Base-by-base conservation (phyloP, 495 filamentous ascomycete species). In the Talaromyces nanjingensis region DNA sequence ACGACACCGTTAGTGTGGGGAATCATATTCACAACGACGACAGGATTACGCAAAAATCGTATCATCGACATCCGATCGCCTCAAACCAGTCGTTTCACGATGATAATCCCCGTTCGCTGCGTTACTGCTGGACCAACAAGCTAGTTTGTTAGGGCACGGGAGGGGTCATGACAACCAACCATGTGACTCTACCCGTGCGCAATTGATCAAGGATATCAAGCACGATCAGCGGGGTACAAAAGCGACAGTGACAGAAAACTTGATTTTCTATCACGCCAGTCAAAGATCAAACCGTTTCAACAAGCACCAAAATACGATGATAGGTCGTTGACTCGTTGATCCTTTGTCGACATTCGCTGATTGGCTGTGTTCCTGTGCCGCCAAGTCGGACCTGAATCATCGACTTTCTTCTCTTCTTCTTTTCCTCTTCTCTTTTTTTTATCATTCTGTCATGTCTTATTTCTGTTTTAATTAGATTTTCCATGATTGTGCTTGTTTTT, bases 311-410 rank as follows among this genome's bases (percentile, higher is more conserved):
- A n/a, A 49, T 20, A 49, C 16, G 18, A n/a, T 18, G n/a, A n/a
- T 45, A 37, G 33, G 33, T 12, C 45, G 18, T 49, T 22, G 45
- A 49, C 45, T 49, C 45, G 45, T 49, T 11, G 53, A 56, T 56
- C 7, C 45, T 1, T 4, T 56, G 27, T 56, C 24, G 9, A 56
- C 6, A 16, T 16, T 6, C 24, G 24, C 53, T 56, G 53, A 56
- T 56, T 56, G 53, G 53, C 20, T 56, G 53, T 9, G 53, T 56
- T n/a, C 53, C 53, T 56, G 53, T 56, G 53, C 53, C 53, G 53
- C 27, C 22, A 56, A 14, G 53, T 29, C 22, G 53, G 53, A n/a
- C 53, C 27, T 56, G 53, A 29, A 25, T 56, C 45, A 49, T 49
- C 18, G 39, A 27, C 24, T 29, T 25, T 22, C 14, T 54, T 54